These are phyloP conservation scores for Suillus plorans DNA, from an alignment of 768 basidiomycete genomes.

Conservation along the genomic window DNA sequence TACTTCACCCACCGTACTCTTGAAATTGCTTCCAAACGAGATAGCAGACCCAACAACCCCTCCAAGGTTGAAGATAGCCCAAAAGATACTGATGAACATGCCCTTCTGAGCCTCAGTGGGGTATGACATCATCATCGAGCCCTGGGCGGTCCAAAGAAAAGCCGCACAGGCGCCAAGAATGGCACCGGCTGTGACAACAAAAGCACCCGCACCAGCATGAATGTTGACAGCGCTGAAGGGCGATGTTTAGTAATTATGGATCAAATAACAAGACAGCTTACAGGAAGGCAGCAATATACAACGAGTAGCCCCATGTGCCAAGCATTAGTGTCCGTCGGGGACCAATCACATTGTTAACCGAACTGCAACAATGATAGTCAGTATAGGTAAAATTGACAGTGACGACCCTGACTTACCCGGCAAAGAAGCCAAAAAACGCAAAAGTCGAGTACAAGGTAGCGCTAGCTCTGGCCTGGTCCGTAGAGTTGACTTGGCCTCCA, in stretches of 20 bases:
- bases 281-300: slow-evolving; percentile 50
- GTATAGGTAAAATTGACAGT: neutral
- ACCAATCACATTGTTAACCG: slow-evolving; percentile 72
- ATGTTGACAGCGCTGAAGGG: slow-evolving; percentile 43
- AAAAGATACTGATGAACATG: slow-evolving; percentile 49
- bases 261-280: slow-evolving; percentile 21
- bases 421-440: slow-evolving; percentile 61
- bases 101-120: slow-evolving; percentile 60
- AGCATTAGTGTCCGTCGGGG: slow-evolving; percentile 48
- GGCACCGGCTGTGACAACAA: slow-evolving; percentile 49
- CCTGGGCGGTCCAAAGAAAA: slow-evolving; percentile 54
- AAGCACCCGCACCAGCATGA: slow-evolving; percentile 40
- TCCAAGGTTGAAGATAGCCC: slow-evolving; percentile 78
- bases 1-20: slow-evolving; percentile 48
- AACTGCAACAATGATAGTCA: slow-evolving; percentile 36
- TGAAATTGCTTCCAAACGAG: slow-evolving; percentile 68
- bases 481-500: slow-evolving; percentile 69
- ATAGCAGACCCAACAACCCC: slow-evolving; percentile 78
- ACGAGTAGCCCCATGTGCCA: slow-evolving; percentile 51
- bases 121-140: slow-evolving; percentile 55
- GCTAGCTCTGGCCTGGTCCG: slow-evolving; percentile 67
- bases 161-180: slow-evolving; percentile 52
- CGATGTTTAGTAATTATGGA: neutral
- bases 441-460: slow-evolving; percentile 65
- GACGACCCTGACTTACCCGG: slow-evolving; percentile 49